Evolutionary conservation across 352 stramenopile species (phyloP), one percentile per base, ranked within the genome.

Genomic region (Phytophthora meadii): DNA sequence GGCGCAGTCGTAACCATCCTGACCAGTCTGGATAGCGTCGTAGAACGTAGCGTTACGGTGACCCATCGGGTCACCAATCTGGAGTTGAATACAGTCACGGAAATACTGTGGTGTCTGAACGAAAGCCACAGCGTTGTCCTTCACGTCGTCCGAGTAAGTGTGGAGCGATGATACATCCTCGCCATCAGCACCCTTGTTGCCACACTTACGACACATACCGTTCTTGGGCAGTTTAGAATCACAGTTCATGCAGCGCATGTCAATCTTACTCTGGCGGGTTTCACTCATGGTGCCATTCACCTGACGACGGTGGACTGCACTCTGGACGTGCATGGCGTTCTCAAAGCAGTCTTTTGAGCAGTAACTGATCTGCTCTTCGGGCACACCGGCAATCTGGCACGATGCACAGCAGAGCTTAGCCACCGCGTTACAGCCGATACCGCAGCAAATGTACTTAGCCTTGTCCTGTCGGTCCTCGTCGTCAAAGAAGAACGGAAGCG

Each of bases 331-430:
- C 73, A 90, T 84, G n/a, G 82, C 81, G 48, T 89, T 92, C 48
- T 95, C 83, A 54, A 95, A 95, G 64, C 87, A 95, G 25, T 94
- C 84, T 61, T 94, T 92, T 9, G 87, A 95, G 65, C 87, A 95
- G 75, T 90, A 95, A 36, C 81, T 92, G 49, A 95, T 95, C 36
- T 80, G 80, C 40, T 92, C 81, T 46, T 95, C 87, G 0, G 87
- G 87, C 6, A 95, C 87, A 42, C 85, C 85, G 5, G 87, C 82
- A 58, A 89, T 94, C 74, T 95, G 84, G 66, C 87, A 95, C 52
- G 82, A 92, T 2, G 87, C 82, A 25, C 87, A 95, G 59, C 81
- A 95, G 44, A 95, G 79, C 68, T 91, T 92, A 2, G 81, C 87
- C 30, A 95, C 81, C 8, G 87, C 72, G 56, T 86, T 90, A 69